Conservation (phyloP, 495 filamentous ascomycete genomes). For the Neurospora sp. region DNA sequence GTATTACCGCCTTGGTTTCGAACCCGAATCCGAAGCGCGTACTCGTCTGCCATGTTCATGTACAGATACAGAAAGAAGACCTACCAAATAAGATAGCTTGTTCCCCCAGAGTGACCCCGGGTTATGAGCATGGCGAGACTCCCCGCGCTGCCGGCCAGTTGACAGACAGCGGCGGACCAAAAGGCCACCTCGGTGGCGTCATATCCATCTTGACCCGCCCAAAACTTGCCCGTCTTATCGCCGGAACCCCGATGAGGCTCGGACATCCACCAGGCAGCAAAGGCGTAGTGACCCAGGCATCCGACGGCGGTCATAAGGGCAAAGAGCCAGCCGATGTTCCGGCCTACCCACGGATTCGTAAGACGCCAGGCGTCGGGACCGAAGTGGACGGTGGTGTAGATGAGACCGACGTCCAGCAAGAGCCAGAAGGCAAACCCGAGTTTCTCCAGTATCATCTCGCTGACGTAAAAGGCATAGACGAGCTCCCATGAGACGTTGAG, state of each 20-base stretch:
- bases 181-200: slow-evolving; percentile 37
- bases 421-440: slow-evolving; percentile 33
- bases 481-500: slow-evolving; percentile 38
- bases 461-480: slow-evolving; percentile 30
- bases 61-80: slow-evolving; percentile 1
- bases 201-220: slow-evolving; percentile 21
- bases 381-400: slow-evolving; percentile 28
- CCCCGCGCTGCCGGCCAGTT: slow-evolving; percentile 18
- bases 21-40: not conserved
- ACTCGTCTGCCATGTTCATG: not conserved
- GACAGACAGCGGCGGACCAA: slow-evolving; percentile 25
- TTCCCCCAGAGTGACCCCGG: slow-evolving; percentile 31
- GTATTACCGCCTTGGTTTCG: not conserved
- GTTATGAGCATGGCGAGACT: slow-evolving; percentile 28
- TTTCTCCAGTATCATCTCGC: slow-evolving; percentile 27
- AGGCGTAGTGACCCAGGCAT: slow-evolving; percentile 20
- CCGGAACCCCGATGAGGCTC: slow-evolving; percentile 13
- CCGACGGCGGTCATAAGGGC: slow-evolving; percentile 15
- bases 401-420: slow-evolving; percentile 30
- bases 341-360: slow-evolving; percentile 24
- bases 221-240: slow-evolving; percentile 28
- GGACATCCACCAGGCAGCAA: slow-evolving; percentile 30
- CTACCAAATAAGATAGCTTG: slow-evolving; percentile 32
- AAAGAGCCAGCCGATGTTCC: slow-evolving; percentile 24
- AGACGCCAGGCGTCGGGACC: slow-evolving; percentile 23